Evolutionary conservation across 495 filamentous ascomycete genomes (phyloP).

Genomic region (Ascobolus immersus): DNA sequence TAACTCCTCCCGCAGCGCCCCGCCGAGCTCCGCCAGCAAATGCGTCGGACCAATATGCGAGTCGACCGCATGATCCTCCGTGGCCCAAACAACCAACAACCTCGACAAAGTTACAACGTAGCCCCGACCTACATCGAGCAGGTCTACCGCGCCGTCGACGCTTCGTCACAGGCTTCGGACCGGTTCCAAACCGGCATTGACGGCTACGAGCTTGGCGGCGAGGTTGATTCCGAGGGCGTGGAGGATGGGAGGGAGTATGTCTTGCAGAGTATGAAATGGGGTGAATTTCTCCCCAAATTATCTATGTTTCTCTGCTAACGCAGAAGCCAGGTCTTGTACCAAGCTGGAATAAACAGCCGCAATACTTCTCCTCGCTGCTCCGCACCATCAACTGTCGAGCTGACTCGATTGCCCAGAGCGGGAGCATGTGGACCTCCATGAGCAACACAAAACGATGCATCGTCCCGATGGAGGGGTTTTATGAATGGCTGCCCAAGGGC

Average conservation of each 20-base stretch:
- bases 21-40: not conserved
- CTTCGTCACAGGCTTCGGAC: too few species aligned
- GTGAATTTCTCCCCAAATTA: conserved; percentile 13
- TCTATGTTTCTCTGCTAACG: not conserved
- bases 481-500: conserved; percentile 78
- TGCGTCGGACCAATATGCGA: too few species aligned
- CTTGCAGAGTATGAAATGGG: conserved; percentile 83
- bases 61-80: too few species aligned
- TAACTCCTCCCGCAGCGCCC: not conserved
- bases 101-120: conserved; percentile 67
- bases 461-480: conserved; percentile 74
- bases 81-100: too few species aligned
- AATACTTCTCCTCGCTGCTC: conserved; percentile 48
- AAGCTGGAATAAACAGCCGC: conserved; percentile 50
- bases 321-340: conserved; percentile 35
- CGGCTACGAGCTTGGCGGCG: conserved; percentile 21
- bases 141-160: conserved; percentile 57
- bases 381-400: conserved; percentile 90
- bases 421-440: conserved; percentile 79
- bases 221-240: conserved; percentile 4
- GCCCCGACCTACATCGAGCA: conserved; percentile 66
- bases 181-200: too few species aligned
- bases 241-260: conserved; percentile 29
- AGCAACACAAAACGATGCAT: conserved; percentile 70
- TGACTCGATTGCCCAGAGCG: conserved; percentile 49